Base-by-base conservation (phyloP, 2,329 filamentous ascomycete genomes). In the Gliomastix tumulicola region DNA sequence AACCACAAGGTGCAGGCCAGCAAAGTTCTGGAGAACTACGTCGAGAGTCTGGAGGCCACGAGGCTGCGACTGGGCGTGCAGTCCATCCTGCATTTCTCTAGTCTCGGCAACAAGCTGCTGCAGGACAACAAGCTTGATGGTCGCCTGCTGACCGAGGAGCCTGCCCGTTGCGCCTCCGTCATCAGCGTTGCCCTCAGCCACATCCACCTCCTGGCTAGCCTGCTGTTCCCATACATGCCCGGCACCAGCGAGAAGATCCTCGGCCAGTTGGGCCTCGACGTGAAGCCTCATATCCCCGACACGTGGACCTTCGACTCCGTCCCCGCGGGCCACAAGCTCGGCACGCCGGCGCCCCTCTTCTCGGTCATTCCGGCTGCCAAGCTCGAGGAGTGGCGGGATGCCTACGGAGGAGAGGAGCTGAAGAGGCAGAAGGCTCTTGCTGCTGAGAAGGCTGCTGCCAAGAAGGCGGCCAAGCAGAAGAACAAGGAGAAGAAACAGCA, bases 141-240 rank as follows among this genome's bases (percentile, higher is more conserved):
- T 55, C 65, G 66, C 42, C 66, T 76, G 28, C 57, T 78, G 17
- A 61, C 65, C 4, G 71, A 74, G 22, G 59, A 76, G 46, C 73
- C 73, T 1, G 69, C 68, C 34, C 69, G 71, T 23, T 75, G 71
- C 41, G 62, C 65, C 23, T 67, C 69, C 7, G 71, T 78, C n/a
- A 71, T 94, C 37, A 84, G 86, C 38, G 68, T 88, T n/a, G 86
- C 83, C 2, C 69, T 94, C 41, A 94, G 94, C 63, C 76, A 89
- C 45, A 79, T 90, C 37, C 79, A 90, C 53, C 79, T 96, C 21
- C 72, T 94, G 33, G 85, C 88, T 17, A 81, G 78, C 37, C 65
- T 95, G 30, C 75, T 89, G 39, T 77, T 79, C 36, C 89, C 89
- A 1, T 96, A 90, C 63, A 86, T 96, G 71, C 88, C 88, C 28